Conservation (phyloP, 2,329 filamentous ascomycete species). For the Aspergillus oerlinghausenensis region DNA sequence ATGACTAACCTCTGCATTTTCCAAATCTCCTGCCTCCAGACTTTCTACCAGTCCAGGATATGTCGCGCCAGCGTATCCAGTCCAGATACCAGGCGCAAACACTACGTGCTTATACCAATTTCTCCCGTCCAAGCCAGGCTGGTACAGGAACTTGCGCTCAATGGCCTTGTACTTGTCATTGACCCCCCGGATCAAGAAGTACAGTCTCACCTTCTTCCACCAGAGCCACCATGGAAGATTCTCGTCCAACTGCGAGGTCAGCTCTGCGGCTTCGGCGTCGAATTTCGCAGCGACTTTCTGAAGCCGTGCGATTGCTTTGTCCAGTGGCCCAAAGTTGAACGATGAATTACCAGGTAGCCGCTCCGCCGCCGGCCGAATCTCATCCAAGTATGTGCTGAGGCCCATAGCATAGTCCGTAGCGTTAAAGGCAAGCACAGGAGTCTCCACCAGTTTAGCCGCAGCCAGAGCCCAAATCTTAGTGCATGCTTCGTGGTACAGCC, state of each 20-base stretch:
- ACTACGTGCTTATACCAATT: slow-evolving; percentile 94
- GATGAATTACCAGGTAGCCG: slow-evolving; percentile 20
- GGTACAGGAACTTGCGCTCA: slow-evolving; percentile 74
- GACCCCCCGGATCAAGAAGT: slow-evolving; percentile 58
- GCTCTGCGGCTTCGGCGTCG: slow-evolving; percentile 47
- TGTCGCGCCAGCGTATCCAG: slow-evolving; percentile 74
- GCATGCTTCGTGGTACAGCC: slow-evolving; percentile 58
- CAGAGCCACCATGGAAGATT: slow-evolving; percentile 74
- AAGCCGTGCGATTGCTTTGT: slow-evolving; percentile 47
- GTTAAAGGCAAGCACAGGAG: slow-evolving; percentile 59
- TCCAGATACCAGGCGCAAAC: slow-evolving; percentile 88
- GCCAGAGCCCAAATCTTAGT: slow-evolving; percentile 62
- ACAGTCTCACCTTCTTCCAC: slow-evolving; percentile 62
- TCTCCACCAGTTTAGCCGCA: slow-evolving; percentile 58
- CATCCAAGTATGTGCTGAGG: slow-evolving; percentile 44
- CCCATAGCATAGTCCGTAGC: slow-evolving; percentile 61
- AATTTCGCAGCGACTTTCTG: slow-evolving; percentile 46
- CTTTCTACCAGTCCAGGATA: slow-evolving; percentile 62
- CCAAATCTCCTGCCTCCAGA: slow-evolving; percentile 48
- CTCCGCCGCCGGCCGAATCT: slow-evolving; percentile 23
- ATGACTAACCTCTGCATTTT: slow-evolving; percentile 49
- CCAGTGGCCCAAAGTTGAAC: slow-evolving; percentile 44
- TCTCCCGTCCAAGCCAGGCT: slow-evolving; percentile 70
- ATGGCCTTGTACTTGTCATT: slow-evolving; percentile 82
- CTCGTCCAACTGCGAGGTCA: slow-evolving; percentile 47